Conservation (phyloP, 805 yeast genomes). For the Candida manassasensis region DNA sequence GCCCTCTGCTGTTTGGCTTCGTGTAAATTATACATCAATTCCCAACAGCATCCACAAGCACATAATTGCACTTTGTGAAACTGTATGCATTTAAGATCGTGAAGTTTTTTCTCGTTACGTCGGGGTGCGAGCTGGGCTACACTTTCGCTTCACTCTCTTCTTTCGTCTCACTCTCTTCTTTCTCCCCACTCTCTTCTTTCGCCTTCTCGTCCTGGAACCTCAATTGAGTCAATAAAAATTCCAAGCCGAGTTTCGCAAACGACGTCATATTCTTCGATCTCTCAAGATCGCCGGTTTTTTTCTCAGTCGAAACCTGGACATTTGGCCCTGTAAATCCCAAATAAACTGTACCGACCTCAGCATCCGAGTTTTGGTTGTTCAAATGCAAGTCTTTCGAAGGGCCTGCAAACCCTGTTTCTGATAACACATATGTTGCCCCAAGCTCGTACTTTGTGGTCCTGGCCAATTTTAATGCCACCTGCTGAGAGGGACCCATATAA, state of each 20-base stretch:
- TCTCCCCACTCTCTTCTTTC: background rate
- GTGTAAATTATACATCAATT: too few relatives aligned
- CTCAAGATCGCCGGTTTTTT: constrained; percentile 44
- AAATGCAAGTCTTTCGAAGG: constrained; percentile 49
- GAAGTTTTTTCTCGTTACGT: too few relatives aligned
- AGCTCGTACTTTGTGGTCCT: constrained; percentile 74
- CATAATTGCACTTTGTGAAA: too few relatives aligned
- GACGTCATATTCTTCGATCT: constrained; percentile 69
- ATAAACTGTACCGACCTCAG: constrained; percentile 61
- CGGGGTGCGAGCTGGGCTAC: too few relatives aligned
- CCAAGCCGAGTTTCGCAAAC: constrained; percentile 66
- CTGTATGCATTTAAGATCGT: too few relatives aligned
- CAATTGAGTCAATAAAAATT: constrained; percentile 52
- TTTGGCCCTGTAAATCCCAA: constrained; percentile 67
- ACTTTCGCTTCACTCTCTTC: background rate
- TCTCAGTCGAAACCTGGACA: constrained; percentile 45
- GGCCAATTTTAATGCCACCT: constrained; percentile 71
- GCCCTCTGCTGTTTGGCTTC: too few relatives aligned
- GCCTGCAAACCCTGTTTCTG: constrained; percentile 89
- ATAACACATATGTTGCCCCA: constrained; percentile 76
- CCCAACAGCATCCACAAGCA: too few relatives aligned
- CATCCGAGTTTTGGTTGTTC: constrained; percentile 20
- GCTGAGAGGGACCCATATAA: constrained; percentile 80
- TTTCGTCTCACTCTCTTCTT: background rate
- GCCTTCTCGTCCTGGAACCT: constrained; percentile 10